Conservation (phyloP, 2,329 filamentous ascomycete genomes). For the Epichloe glyceriae region DNA sequence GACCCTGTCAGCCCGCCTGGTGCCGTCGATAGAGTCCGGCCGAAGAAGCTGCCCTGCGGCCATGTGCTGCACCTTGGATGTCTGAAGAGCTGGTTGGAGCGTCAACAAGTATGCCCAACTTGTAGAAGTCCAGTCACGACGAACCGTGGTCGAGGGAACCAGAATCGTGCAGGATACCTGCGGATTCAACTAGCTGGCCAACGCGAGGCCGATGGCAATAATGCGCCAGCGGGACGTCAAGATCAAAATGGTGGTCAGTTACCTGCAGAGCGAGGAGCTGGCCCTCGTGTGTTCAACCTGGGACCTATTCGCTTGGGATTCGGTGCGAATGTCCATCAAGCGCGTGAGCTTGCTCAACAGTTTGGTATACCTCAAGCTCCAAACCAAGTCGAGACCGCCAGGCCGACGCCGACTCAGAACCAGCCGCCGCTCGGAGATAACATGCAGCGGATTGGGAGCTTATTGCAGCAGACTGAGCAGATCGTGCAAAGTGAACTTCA, state of each 20-base stretch:
- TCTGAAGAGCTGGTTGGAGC: conserved; percentile 90
- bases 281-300: conserved; percentile 54
- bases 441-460: conserved; percentile 37
- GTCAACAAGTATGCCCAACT: conserved; percentile 93
- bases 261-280: conserved; percentile 15
- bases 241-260: conserved; percentile 9
- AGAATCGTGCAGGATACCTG: conserved; percentile 17
- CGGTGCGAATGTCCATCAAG: conserved; percentile 54
- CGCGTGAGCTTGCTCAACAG: conserved; percentile 54
- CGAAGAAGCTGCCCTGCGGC: conserved; percentile 93
- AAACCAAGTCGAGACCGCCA: conserved; percentile 12
- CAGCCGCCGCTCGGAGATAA: conserved; percentile 15
- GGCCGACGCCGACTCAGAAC: conserved; percentile 9
- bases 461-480: conserved; percentile 54
- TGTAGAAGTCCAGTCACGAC: conserved; percentile 65
- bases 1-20: conserved; percentile 41
- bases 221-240: conserved; percentile 6
- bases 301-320: conserved; percentile 66
- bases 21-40: conserved; percentile 70
- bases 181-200: conserved; percentile 16
- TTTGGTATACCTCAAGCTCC: conserved; percentile 33
- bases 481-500: conserved; percentile 56
- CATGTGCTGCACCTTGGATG: conserved; percentile 93
- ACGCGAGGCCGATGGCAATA: conserved; percentile 5
- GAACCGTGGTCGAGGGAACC: conserved; percentile 15